Evolutionary conservation across 306 rosid species (phyloP).

Genomic region (Malus orientalis): DNA sequence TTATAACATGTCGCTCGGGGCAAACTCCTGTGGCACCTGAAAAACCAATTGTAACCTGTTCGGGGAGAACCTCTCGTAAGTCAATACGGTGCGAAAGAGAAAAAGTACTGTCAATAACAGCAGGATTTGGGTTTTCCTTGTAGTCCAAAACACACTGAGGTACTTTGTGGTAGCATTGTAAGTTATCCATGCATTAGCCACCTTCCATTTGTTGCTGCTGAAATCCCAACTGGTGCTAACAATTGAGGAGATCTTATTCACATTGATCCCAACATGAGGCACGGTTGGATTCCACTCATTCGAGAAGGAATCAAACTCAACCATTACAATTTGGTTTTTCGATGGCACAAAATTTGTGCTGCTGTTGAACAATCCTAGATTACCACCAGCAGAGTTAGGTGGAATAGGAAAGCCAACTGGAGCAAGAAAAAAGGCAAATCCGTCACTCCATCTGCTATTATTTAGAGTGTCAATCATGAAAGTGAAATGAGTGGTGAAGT

Average conservation of each 20-base stretch:
- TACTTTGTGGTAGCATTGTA: slow-evolving; percentile 16
- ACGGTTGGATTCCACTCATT: neutral
- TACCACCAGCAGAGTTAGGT: slow-evolving; percentile 3
- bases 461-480: neutral
- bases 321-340: slow-evolving; percentile 4
- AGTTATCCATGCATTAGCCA: slow-evolving; percentile 3
- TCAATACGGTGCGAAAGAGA: neutral
- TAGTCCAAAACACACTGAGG: slow-evolving; percentile 18
- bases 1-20: neutral
- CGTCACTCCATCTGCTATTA: neutral
- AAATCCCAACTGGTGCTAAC: neutral
- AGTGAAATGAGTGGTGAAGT: slow-evolving; percentile 13
- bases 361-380: slow-evolving; percentile 9
- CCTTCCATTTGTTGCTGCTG: neutral
- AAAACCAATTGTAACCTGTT: slow-evolving; percentile 15
- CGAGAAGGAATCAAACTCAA: slow-evolving; percentile 14
- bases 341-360: neutral
- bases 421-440: slow-evolving; percentile 20
- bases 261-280: slow-evolving; percentile 8
- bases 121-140: neutral
- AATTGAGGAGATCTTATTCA: neutral
- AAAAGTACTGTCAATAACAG: neutral
- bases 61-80: slow-evolving; percentile 3
- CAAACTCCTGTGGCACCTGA: slow-evolving; percentile 8
- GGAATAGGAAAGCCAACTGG: neutral